phyloP scores from a whole-genome alignment of 495 filamentous ascomycete species.

The Elaphomyces granulatus region DNA sequence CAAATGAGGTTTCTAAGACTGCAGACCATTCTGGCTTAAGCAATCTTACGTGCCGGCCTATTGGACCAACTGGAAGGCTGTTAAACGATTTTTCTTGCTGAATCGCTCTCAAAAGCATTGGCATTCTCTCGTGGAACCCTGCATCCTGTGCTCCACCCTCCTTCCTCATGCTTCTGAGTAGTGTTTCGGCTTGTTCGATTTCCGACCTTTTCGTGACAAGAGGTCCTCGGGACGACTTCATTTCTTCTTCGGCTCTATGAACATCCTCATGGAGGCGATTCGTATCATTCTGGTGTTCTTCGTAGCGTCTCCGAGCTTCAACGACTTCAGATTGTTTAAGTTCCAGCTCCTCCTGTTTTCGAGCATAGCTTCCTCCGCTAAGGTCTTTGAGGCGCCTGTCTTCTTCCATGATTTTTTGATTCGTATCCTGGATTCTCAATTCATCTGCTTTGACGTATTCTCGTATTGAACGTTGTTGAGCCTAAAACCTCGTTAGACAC shows the following conservation, averaged over 20 bases:
- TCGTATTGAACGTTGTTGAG: constrained; percentile 36
- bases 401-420: constrained; percentile 32
- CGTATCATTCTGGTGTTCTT: constrained; percentile 19
- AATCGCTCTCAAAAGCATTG: constrained; percentile 50
- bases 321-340: constrained; percentile 20
- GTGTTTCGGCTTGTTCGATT: constrained; percentile 28
- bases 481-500: constrained; percentile 19
- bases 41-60: constrained; percentile 61
- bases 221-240: constrained; percentile 13
- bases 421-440: constrained; percentile 22
- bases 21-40: constrained; percentile 69
- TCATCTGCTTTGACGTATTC: constrained; percentile 32
- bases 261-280: constrained; percentile 20
- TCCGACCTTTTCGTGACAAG: constrained; percentile 22
- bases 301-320: constrained; percentile 17
- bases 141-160: constrained; percentile 34
- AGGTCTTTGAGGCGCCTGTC: constrained; percentile 34
- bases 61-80: constrained; percentile 65
- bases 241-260: constrained; percentile 22
- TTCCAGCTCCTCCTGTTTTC: constrained; percentile 33
- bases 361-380: constrained; percentile 39
- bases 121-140: constrained; percentile 48
- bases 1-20: constrained; percentile 64
- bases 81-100: constrained; percentile 49
- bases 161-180: constrained; percentile 34